Conservation (phyloP, 169 alveolate species). For the Amoebophrya sp. region DNA sequence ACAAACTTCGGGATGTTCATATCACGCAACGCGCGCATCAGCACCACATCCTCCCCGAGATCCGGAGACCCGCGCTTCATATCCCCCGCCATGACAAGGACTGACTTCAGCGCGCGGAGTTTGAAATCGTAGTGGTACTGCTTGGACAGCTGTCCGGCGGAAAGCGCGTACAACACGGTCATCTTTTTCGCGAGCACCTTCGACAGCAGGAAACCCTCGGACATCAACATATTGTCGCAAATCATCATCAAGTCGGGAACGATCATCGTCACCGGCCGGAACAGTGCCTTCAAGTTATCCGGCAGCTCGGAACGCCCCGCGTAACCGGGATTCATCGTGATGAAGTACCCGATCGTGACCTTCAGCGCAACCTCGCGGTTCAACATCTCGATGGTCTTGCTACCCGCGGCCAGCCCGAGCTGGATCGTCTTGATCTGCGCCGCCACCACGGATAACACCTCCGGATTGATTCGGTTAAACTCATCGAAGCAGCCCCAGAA, state of each 20-base stretch:
- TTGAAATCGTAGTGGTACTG: constrained; percentile 92
- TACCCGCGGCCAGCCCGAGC: constrained; percentile 77
- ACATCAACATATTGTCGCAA: constrained; percentile 95
- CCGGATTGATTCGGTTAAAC: constrained; percentile 91
- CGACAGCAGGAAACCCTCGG: constrained; percentile 92
- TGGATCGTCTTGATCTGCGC: constrained; percentile 88
- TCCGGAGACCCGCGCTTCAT: constrained; percentile 86
- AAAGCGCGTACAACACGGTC: constrained; percentile 82
- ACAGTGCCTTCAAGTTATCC: constrained; percentile 91
- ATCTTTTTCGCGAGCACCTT: constrained; percentile 85
- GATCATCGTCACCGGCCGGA: constrained; percentile 97
- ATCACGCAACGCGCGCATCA: constrained; percentile 94
- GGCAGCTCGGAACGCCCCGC: constrained; percentile 98
- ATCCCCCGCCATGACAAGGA: constrained; percentile 90
- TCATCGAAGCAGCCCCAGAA: constrained; percentile 99
- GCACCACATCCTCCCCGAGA: constrained; percentile 82
- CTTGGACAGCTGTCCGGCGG: constrained; percentile 76
- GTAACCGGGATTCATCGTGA: constrained; percentile 97
- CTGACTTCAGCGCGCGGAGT: constrained; percentile 93
- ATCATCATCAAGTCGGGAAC: constrained; percentile 90
- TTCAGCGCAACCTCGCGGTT: constrained; percentile 61
- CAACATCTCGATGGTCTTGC: constrained; percentile 61
- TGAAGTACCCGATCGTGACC: constrained; percentile 62
- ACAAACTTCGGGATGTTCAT: constrained; percentile 89
- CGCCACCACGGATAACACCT: constrained; percentile 92